These are phyloP conservation scores for Thielaviopsis cerberus DNA, from an alignment of 2,329 filamentous ascomycete species.

Conservation along the genomic window DNA sequence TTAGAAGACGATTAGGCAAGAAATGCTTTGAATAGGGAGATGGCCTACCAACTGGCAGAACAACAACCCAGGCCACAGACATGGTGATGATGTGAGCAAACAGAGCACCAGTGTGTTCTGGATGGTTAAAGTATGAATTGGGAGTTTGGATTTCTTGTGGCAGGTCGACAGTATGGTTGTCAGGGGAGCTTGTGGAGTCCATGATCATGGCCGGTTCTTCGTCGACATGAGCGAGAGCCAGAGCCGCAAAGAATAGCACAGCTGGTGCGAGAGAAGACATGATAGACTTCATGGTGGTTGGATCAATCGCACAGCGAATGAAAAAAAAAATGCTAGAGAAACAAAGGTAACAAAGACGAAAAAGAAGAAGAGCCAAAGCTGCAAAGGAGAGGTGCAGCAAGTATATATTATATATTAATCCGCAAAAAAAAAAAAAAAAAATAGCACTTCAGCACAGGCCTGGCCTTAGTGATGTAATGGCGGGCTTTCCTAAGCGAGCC, in stretches of 20 bases:
- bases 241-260: constrained; percentile 1
- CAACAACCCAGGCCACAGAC: constrained; percentile 51
- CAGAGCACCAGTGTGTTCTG: constrained; percentile 36
- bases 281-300: neutral
- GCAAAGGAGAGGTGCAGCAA: neutral
- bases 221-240: constrained; percentile 7
- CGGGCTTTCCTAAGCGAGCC: constrained; percentile 1
- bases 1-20: neutral
- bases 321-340: neutral
- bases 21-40: neutral
- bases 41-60: constrained; percentile 50
- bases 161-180: constrained; percentile 2
- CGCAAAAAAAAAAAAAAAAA: neutral
- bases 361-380: neutral
- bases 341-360: neutral
- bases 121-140: constrained; percentile 41
- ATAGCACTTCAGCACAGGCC: neutral
- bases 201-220: constrained; percentile 11
- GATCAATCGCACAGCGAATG: constrained; percentile 8
- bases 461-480: constrained; percentile 5
- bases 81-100: constrained; percentile 54
- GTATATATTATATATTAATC: neutral
- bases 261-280: neutral
- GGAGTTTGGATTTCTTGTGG: constrained; percentile 19
- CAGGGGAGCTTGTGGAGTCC: constrained; percentile 10